Percentiles rank a stretch among this genome's conserved stretches.
Evolutionary conservation across 1,284 basidiomycete genomes (phyloP).

Genomic region (Sparassis latifolia): DNA sequence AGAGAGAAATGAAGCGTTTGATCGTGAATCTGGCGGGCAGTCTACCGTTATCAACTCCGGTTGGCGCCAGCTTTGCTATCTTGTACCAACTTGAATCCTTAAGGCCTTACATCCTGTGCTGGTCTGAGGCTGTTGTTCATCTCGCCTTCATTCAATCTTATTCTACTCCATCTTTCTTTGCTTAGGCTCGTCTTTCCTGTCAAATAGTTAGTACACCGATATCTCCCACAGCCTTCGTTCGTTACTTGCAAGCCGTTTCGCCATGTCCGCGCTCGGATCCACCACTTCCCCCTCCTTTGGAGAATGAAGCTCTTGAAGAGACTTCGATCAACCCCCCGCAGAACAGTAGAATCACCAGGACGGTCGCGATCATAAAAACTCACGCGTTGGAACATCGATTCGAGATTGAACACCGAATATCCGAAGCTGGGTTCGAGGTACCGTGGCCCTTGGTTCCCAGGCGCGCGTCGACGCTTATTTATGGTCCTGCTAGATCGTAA

Average conservation of each 20-base stretch:
- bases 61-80: too few relatives aligned
- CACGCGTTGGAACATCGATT: conserved; percentile 65
- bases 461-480: background rate
- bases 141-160: background rate
- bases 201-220: background rate
- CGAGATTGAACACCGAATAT: conserved; percentile 68
- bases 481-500: conserved; percentile 53
- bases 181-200: background rate
- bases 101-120: background rate
- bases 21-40: too few relatives aligned
- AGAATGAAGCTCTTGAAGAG: background rate
- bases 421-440: conserved; percentile 74
- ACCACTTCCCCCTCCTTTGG: background rate
- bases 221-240: background rate
- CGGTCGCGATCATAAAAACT: conserved; percentile 73
- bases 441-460: conserved; percentile 12
- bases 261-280: background rate
- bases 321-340: background rate
- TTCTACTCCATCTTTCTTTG: background rate
- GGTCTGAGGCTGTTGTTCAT: background rate
- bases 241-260: background rate
- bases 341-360: conserved; percentile 39
- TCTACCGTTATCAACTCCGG: too few relatives aligned
- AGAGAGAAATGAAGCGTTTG: too few relatives aligned
- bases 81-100: background rate